A percentile compares a stretch with the other conserved stretches of the same genome.
These are phyloP conservation scores for Chrysopogon serrulatus DNA, from an alignment of 176 grass and related monocot genomes.

Conservation along the genomic window DNA sequence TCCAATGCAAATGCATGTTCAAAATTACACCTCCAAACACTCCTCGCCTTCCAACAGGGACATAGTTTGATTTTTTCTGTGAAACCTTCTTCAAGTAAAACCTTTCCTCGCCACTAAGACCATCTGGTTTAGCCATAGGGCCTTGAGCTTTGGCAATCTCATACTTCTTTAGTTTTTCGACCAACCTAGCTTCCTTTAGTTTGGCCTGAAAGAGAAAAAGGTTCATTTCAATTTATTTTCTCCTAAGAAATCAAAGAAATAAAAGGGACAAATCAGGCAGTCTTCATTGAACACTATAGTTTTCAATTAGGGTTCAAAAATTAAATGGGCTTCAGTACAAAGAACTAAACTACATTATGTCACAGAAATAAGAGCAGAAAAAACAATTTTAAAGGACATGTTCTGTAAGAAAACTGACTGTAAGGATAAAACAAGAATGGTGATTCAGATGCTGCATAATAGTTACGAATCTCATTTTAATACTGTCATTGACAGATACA, in stretches of 20 bases:
- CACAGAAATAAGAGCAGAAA: background rate
- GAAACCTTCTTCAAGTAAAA: slow-evolving; percentile 91
- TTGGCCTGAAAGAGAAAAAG: slow-evolving; percentile 54
- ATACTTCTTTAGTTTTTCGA: slow-evolving; percentile 84
- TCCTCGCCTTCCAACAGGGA: slow-evolving; percentile 83
- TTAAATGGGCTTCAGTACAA: background rate
- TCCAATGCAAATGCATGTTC: slow-evolving; percentile 99
- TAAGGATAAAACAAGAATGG: background rate
- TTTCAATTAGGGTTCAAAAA: background rate
- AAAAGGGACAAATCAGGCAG: background rate
- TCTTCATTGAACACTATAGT: background rate
- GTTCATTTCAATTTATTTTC: background rate
- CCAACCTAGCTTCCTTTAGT: slow-evolving; percentile 72
- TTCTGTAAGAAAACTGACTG: background rate
- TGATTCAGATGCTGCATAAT: background rate
- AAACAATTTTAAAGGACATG: background rate
- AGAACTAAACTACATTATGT: background rate
- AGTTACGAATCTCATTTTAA: background rate
- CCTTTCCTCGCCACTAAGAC: slow-evolving; percentile 66
- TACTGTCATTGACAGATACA: background rate
- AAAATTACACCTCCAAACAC: slow-evolving; percentile 89
- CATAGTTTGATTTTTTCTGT: slow-evolving; percentile 93
- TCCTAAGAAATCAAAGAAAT: background rate
- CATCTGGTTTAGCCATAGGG: slow-evolving; percentile 50
- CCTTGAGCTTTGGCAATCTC: slow-evolving; percentile 66